These are phyloP conservation scores for Cornus kousa DNA, from an alignment of 148 eudicot species.

Conservation along the genomic window DNA sequence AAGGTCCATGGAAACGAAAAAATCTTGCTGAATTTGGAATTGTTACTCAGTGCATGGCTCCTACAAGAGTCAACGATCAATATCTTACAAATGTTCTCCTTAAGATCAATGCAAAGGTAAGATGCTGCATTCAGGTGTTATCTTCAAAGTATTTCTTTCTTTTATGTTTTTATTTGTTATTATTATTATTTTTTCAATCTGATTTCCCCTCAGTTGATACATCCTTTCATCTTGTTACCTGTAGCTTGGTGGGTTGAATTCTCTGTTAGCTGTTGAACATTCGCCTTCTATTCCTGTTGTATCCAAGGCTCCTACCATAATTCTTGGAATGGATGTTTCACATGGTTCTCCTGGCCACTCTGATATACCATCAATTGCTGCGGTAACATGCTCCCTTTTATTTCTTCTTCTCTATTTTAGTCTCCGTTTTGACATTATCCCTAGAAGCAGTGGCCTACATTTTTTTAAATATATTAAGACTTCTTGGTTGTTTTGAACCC, in stretches of 20 bases:
- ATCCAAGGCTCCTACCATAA: conserved; percentile 66
- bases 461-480: neutral
- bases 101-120: conserved; percentile 93
- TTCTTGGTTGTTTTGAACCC: neutral
- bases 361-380: conserved; percentile 84
- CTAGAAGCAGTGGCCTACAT: neutral
- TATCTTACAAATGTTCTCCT: conserved; percentile 79
- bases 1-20: conserved; percentile 95
- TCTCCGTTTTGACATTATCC: neutral
- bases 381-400: conserved; percentile 35
- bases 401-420: neutral
- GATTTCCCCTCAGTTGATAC: neutral
- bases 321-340: conserved; percentile 77
- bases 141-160: no score
- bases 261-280: conserved; percentile 51
- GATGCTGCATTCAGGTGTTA: neutral
- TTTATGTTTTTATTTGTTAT: neutral
- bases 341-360: conserved; percentile 78
- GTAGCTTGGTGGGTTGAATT: conserved; percentile 84
- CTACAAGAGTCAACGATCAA: conserved; percentile 78
- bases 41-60: conserved; percentile 87
- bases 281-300: conserved; percentile 61
- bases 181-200: neutral
- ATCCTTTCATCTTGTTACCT: neutral
- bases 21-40: conserved; percentile 75